Conservation (phyloP, 2,329 filamentous ascomycete species). For the Fusarium temperatum region DNA sequence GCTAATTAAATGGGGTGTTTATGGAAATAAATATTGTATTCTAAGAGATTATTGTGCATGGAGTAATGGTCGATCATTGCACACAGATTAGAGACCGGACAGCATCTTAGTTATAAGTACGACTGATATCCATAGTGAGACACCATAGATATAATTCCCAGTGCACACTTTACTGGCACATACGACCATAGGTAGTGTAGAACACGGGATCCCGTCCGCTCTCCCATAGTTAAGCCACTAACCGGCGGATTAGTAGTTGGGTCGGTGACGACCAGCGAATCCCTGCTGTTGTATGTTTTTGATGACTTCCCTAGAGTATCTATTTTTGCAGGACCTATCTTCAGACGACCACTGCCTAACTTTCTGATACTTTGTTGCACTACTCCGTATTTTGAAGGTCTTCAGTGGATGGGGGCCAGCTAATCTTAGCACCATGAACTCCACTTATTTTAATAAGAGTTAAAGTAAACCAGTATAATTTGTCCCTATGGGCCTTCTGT, state of each 20-base stretch:
- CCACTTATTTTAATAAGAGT: accelerated
- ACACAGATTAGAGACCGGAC: accelerated
- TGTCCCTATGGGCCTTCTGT: not conserved
- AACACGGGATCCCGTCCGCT: not conserved
- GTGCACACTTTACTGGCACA: too few species aligned
- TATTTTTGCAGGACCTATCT: accelerated
- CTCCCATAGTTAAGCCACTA: not conserved
- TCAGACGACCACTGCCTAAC: accelerated
- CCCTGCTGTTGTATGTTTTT: not conserved
- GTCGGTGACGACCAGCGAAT: not conserved
- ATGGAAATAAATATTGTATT: not conserved
- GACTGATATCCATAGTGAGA: too few species aligned
- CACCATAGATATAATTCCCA: too few species aligned
- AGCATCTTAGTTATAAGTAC: accelerated
- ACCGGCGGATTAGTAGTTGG: not conserved
- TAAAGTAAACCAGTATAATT: too few species aligned
- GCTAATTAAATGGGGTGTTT: not conserved
- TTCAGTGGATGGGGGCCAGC: too few species aligned
- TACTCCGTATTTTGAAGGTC: too few species aligned
- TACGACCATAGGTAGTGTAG: not conserved
- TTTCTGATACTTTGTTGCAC: too few species aligned
- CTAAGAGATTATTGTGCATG: not conserved
- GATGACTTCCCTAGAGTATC: too few species aligned
- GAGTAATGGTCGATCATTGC: too few species aligned
- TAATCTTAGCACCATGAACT: too few species aligned